Evolutionary conservation across 345 rosid species (phyloP).

Genomic region (Camelina sativa): DNA sequence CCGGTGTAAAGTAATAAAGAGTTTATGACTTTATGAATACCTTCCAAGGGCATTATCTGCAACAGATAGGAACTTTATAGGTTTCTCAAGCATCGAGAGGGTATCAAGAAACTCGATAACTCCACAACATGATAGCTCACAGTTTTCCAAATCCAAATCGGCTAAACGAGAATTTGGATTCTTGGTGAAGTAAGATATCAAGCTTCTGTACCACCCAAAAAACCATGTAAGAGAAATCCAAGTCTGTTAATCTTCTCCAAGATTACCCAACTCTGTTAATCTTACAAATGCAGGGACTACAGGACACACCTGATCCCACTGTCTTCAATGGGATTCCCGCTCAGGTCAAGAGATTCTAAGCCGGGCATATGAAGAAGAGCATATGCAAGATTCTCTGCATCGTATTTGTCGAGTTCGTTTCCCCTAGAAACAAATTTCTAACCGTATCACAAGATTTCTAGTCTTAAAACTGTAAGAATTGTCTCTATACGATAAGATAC

Average conservation of each 20-base stretch:
- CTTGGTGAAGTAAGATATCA: slow-evolving; percentile 68
- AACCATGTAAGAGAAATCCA: slow-evolving; percentile 39
- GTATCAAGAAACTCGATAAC: slow-evolving; percentile 60
- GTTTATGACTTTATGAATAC: slow-evolving; percentile 39
- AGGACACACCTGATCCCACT: slow-evolving; percentile 72
- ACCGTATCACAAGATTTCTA: slow-evolving; percentile 30
- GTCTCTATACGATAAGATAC: slow-evolving; percentile 45
- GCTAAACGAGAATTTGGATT: slow-evolving; percentile 53
- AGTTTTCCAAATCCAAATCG: slow-evolving; percentile 68
- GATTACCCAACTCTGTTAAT: not conserved
- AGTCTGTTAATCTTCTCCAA: slow-evolving; percentile 7
- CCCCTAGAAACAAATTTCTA: slow-evolving; percentile 55
- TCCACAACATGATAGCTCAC: slow-evolving; percentile 76
- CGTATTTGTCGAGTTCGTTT: slow-evolving; percentile 68
- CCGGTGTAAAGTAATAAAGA: slow-evolving; percentile 6
- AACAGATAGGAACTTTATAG: slow-evolving; percentile 64
- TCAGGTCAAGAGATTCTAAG: slow-evolving; percentile 74
- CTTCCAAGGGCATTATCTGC: slow-evolving; percentile 86
- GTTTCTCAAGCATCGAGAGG: slow-evolving; percentile 54
- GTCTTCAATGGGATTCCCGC: slow-evolving; percentile 85
- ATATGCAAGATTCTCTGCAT: slow-evolving; percentile 60
- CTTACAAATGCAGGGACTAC: slow-evolving; percentile 29
- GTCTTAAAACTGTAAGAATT: slow-evolving; percentile 16
- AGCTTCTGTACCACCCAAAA: slow-evolving; percentile 58
- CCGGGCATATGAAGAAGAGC: slow-evolving; percentile 66